Evolutionary conservation across 179 eudicot species (phyloP), one percentile per base, ranked within the genome.

Genomic region (Patellifolia procumbens): DNA sequence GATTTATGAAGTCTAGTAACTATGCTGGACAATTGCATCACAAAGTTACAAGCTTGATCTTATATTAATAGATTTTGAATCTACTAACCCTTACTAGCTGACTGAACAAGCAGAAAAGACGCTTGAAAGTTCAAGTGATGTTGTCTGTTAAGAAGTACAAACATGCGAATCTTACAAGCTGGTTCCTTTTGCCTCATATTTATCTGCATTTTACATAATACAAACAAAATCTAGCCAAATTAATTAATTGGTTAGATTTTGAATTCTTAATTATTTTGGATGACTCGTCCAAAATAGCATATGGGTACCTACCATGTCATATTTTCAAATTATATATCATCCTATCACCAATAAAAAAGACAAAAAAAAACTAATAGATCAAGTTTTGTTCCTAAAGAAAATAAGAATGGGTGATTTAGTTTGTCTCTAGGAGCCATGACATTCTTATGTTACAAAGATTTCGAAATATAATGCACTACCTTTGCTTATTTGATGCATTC

Each of bases 121-220:
- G 45, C 68, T 42, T 16, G 68, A 24, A 70, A 32, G 12, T 77
- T 68, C 35, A 53, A 37, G 20, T 2, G 22, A 29, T 76, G 79
- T 76, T 76, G 73, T 67, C 46, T 37, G 76, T 39, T 65, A 5
- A 48, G 63, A 13, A 16, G 73, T 11, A n/a, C 49, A 16, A 51
- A 64, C 39, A 12, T 68, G 22, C 7, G 35, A 17, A 39, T 22
- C 59, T 59, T 42, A 68, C 74, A 42, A 76, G 24, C 26, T 55
- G 79, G 80, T 70, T 61, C 61, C 39, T 15, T 48, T 45, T 70
- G 61, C 70, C 34, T 45, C 62, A 70, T 34, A 61, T 59, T 70
- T 69, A 32, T 77, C 69, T 70, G 53, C 53, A 61, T 37, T 77
- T 59, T 15, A 12, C 52, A 70, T 60, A 46, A 77, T 49, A 70